Evolutionary conservation across 1,139 yeast species (phyloP).

Genomic region (Hansenula lynferdii): DNA sequence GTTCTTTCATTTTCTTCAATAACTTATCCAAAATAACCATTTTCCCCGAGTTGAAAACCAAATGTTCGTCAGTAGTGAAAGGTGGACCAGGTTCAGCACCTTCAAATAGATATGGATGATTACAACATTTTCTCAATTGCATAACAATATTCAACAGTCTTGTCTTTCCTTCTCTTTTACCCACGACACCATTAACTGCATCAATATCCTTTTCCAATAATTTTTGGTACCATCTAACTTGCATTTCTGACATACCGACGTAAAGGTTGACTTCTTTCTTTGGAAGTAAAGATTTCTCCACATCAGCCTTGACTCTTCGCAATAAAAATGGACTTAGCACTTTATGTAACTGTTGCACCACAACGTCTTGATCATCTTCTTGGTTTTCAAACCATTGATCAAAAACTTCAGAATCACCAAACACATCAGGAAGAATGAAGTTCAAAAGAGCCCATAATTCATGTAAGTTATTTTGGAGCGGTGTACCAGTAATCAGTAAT

Average conservation of each 20-base stretch:
- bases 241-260: slow-evolving; percentile 95
- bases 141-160: slow-evolving; percentile 87
- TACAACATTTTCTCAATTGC: slow-evolving; percentile 96
- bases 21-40: slow-evolving; percentile 86
- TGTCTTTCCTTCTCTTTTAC: slow-evolving; percentile 87
- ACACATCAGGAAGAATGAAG: slow-evolving; percentile 89
- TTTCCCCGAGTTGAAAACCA: slow-evolving; percentile 83
- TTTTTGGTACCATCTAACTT: slow-evolving; percentile 83
- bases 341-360: slow-evolving; percentile 81
- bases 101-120: slow-evolving; percentile 93
- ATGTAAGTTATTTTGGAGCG: slow-evolving; percentile 89
- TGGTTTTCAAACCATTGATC: slow-evolving; percentile 77
- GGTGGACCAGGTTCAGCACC: slow-evolving; percentile 99
- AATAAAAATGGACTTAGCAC: slow-evolving; percentile 83
- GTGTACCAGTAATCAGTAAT: slow-evolving; percentile 91
- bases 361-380: slow-evolving; percentile 61
- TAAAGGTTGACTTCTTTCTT: slow-evolving; percentile 87
- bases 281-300: slow-evolving; percentile 85
- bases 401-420: slow-evolving; percentile 84
- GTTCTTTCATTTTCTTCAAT: slow-evolving; percentile 60
- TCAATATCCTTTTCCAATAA: slow-evolving; percentile 90
- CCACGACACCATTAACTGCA: slow-evolving; percentile 91
- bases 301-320: slow-evolving; percentile 89
- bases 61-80: slow-evolving; percentile 91
- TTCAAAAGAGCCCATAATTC: slow-evolving; percentile 94